phyloP scores from a whole-genome alignment of 2,329 filamentous ascomycete genomes.

The Curvularia eragrostidis region DNA sequence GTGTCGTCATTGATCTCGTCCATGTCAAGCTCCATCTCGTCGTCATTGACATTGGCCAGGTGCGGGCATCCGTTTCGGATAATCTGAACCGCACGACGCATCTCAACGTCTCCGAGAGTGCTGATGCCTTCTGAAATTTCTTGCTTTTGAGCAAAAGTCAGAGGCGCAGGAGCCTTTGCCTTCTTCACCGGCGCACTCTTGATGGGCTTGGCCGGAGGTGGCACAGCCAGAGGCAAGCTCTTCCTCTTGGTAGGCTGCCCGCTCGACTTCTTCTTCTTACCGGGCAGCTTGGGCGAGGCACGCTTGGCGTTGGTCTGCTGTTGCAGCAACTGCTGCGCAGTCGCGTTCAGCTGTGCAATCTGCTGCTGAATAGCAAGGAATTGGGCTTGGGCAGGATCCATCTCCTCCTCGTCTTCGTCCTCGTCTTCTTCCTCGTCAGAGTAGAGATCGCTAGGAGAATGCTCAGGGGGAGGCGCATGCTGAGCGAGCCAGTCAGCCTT shows the following conservation, averaged over 20 bases:
- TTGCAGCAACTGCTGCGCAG: constrained; percentile 63
- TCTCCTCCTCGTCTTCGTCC: constrained; percentile 68
- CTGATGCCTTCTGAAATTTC: constrained; percentile 87
- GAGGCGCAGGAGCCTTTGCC: constrained; percentile 66
- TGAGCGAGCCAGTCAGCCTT: constrained; percentile 83
- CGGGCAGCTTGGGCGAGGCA: constrained; percentile 57
- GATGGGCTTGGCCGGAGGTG: constrained; percentile 39
- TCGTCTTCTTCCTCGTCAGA: constrained; percentile 73
- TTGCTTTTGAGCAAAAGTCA: constrained; percentile 83
- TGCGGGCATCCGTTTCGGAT: constrained; percentile 84
- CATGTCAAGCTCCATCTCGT: constrained; percentile 71
- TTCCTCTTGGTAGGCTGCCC: constrained; percentile 37
- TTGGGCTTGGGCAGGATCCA: constrained; percentile 52
- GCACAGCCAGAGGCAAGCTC: constrained; percentile 35
- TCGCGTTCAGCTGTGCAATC: constrained; percentile 70
- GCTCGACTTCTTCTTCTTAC: constrained; percentile 55
- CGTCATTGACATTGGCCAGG: constrained; percentile 63
- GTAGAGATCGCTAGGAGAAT: constrained; percentile 61
- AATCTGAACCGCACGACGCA: constrained; percentile 82
- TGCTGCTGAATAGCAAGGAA: constrained; percentile 65
- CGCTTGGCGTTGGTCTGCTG: constrained; percentile 58
- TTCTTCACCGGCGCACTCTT: constrained; percentile 55
- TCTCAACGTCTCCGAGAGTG: constrained; percentile 77
- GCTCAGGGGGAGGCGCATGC: constrained; percentile 71
- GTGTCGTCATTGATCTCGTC: constrained; percentile 64